Conservation (phyloP, 2,329 filamentous ascomycete species). For the Apiospora hydei region DNA sequence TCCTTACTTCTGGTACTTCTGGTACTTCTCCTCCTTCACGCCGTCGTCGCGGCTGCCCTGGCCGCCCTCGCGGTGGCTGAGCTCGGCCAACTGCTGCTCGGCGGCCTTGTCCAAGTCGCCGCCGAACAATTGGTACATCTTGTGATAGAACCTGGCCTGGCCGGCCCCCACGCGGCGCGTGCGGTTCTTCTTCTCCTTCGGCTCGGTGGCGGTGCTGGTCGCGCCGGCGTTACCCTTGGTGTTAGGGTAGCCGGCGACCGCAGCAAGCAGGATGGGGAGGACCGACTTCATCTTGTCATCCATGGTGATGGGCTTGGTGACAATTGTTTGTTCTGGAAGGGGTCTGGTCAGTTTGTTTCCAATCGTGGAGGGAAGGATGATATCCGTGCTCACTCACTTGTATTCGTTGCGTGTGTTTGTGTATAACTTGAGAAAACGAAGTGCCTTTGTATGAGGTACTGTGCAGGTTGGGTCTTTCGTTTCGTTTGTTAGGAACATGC, state of each 20-base stretch:
- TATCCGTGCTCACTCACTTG: neutral
- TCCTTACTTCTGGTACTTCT: neutral
- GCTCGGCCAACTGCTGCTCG: neutral
- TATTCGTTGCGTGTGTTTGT: neutral
- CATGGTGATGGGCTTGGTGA: neutral
- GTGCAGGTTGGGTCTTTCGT: too few relatives aligned
- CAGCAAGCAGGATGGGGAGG: neutral
- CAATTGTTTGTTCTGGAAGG: neutral
- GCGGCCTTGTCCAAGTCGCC: too few relatives aligned
- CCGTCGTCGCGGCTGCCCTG: neutral
- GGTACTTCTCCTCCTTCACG: neutral
- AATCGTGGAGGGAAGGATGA: neutral
- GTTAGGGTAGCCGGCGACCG: neutral
- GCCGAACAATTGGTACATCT: too few relatives aligned
- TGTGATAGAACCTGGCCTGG: too few relatives aligned
- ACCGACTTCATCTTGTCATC: too few relatives aligned
- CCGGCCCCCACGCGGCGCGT: too few relatives aligned
- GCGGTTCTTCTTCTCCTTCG: too few relatives aligned
- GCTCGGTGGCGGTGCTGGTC: too few relatives aligned
- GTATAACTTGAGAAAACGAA: too few relatives aligned
- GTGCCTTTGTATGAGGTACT: neutral
- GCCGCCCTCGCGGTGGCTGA: neutral
- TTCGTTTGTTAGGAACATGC: too few relatives aligned
- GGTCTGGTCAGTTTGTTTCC: neutral
- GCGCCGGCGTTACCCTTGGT: neutral